Conservation (phyloP, 352 stramenopile species). For the Thalassiosira sp. region DNA sequence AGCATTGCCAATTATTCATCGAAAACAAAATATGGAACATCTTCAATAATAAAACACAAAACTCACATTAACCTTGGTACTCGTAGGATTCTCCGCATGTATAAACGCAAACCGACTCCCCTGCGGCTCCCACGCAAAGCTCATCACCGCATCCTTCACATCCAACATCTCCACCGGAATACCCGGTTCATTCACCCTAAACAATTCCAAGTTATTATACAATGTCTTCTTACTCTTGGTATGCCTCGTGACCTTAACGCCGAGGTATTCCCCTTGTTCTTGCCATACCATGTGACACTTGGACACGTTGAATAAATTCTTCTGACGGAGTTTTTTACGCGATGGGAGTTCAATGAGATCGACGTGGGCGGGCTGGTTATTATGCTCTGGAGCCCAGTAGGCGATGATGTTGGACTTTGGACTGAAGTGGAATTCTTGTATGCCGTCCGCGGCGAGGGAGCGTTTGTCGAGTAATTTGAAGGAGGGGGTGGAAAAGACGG, state of each 20-base stretch:
- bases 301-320: conserved; percentile 98
- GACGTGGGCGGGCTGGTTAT: conserved; percentile 93
- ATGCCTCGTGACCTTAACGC: conserved; percentile 85
- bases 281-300: conserved; percentile 95
- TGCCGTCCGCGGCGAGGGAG: conserved; percentile 91
- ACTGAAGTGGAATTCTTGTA: conserved; percentile 98
- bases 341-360: conserved; percentile 95
- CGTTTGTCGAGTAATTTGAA: conserved; percentile 98
- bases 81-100: conserved; percentile 89
- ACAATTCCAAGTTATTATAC: conserved; percentile 99
- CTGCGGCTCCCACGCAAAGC: conserved; percentile 95
- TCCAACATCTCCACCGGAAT: conserved; percentile 98
- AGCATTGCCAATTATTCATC: too few species aligned
- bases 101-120: conserved; percentile 95
- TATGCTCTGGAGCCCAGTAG: conserved; percentile 96
- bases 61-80: conserved; percentile 91
- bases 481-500: conserved; percentile 93
- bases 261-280: conserved; percentile 89
- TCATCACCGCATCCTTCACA: conserved; percentile 94
- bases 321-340: conserved; percentile 93
- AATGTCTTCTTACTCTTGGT: conserved; percentile 96
- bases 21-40: too few species aligned
- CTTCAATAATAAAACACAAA: too few species aligned
- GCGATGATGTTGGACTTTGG: conserved; percentile 92
- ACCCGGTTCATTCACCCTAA: conserved; percentile 92